Evolutionary conservation across 352 stramenopile species (phyloP), one percentile per base, ranked within the genome.

Genomic region (Globisporangium parvum): DNA sequence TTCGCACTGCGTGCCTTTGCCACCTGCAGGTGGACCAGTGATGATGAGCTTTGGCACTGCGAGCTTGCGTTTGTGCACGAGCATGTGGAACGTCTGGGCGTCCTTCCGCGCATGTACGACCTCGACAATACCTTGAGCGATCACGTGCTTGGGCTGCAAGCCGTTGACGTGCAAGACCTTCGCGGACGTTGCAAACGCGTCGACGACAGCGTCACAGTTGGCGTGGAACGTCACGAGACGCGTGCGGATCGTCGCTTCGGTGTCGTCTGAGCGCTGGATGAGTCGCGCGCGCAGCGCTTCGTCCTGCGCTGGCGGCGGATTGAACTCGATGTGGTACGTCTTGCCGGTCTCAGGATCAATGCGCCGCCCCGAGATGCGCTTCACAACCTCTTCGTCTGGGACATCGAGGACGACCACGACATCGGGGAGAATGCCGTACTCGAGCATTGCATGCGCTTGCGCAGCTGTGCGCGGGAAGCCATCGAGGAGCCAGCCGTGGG

Each of bases 261-360:
- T 98, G 70, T 98, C 93, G 68, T 98, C 93, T 40, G 71, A 87
- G n/a, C 91, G 77, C 63, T 98, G 93, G 37, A 95, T 67, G 21
- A 93, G 64, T 24, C 77, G 89, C 62, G 63, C 80, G 37, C 69
- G 85, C 44, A 79, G 70, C 33, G 67, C 69, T 50, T 82, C 85
- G 53, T 80, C 82, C 17, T 82, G 65, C 9, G 79, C 61, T 8
- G 76, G 77, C 6, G 96, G 96, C n/a, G 95, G 94, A 57, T 96
- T 97, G 71, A 97, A 98, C 66, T 98, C 96, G 6, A 98, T 73
- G 53, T 99, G 96, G 70, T 98, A 99, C 51, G 87, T 97, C 55
- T 96, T 92, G 65, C 95, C 92, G 3, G 77, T 97, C 35, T 83
- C 80, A 24, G 96, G 93, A 68, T 99, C 95, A 35, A 98, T 90